phyloP scores from a whole-genome alignment of 2,329 filamentous ascomycete genomes.

The Acrodontium crateriforme region DNA sequence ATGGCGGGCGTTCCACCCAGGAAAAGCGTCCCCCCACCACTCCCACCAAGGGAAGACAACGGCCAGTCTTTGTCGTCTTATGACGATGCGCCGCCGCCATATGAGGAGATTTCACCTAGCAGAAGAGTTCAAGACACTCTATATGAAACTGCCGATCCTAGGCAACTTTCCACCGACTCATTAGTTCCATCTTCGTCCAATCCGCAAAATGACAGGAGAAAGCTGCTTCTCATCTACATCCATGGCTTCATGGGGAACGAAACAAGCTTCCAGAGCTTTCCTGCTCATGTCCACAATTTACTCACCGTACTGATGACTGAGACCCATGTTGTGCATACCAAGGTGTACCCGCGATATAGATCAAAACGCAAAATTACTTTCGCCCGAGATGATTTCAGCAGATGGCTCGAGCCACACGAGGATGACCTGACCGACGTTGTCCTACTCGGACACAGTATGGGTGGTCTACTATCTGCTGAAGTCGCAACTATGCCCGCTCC shows the following conservation, averaged over 20 bases:
- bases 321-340: slow-evolving; percentile 71
- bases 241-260: slow-evolving; percentile 87
- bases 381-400: slow-evolving; percentile 70
- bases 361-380: slow-evolving; percentile 58
- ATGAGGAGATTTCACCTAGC: no score
- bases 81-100: slow-evolving; percentile 4
- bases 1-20: slow-evolving; percentile 1
- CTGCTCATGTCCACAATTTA: slow-evolving; percentile 69
- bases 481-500: slow-evolving; percentile 47
- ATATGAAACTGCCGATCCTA: no score
- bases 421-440: slow-evolving; percentile 61
- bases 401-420: slow-evolving; percentile 69
- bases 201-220: slow-evolving; percentile 28
- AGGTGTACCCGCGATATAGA: slow-evolving; percentile 70
- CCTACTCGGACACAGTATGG: slow-evolving; percentile 80
- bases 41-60: slow-evolving; percentile 4
- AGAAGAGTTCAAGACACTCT: no score
- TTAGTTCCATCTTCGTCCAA: slow-evolving; percentile 25
- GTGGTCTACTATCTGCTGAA: slow-evolving; percentile 70
- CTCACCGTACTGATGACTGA: slow-evolving; percentile 53
- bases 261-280: slow-evolving; percentile 76
- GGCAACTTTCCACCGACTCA: slow-evolving; percentile 33
- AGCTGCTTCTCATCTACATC: slow-evolving; percentile 65
- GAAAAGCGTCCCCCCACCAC: slow-evolving; percentile 2
- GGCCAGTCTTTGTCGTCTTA: not conserved